Percentiles rank a stretch among this genome's conserved stretches.
Evolutionary conservation across 352 stramenopile species (phyloP).

Genomic region (Pythium vanterpoolii): DNA sequence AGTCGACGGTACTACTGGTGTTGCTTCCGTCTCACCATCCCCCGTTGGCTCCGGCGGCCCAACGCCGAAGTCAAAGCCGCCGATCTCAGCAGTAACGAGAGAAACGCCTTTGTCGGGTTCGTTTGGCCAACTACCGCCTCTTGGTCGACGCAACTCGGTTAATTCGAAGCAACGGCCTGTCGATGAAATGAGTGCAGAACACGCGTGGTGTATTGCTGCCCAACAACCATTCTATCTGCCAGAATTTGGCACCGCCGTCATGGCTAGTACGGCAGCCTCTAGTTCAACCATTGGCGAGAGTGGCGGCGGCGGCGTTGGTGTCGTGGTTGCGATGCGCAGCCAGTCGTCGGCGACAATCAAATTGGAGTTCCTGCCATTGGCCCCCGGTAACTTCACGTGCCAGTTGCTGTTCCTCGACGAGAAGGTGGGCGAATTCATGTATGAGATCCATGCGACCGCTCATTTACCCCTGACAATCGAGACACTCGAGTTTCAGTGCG

Average conservation of each 20-base stretch:
- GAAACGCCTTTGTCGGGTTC: neutral
- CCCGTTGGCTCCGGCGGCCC: no score
- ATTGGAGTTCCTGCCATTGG: constrained; percentile 87
- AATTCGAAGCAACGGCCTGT: constrained; percentile 26
- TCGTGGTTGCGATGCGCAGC: constrained; percentile 43
- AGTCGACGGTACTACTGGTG: neutral
- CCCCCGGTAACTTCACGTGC: constrained; percentile 86
- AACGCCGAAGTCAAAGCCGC: neutral
- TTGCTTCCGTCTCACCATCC: neutral
- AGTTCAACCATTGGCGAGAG: constrained; percentile 1
- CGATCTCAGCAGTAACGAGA: neutral
- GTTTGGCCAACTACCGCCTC: constrained; percentile 1
- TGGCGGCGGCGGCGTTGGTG: neutral
- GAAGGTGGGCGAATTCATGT: constrained; percentile 92
- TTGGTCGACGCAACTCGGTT: constrained; percentile 5
- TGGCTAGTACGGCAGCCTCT: constrained; percentile 8
- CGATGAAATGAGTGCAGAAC: constrained; percentile 34
- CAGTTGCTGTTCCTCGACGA: constrained; percentile 91
- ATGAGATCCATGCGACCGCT: constrained; percentile 85
- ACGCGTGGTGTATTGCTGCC: constrained; percentile 56
- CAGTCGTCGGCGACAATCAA: constrained; percentile 63
- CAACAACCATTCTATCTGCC: constrained; percentile 77
- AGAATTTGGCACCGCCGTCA: constrained; percentile 29
- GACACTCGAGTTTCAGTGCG: constrained; percentile 78
- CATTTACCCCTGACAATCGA: constrained; percentile 75